phyloP scores from a whole-genome alignment of 2,329 filamentous ascomycete species.

The Aurifilum marmelostoma region DNA sequence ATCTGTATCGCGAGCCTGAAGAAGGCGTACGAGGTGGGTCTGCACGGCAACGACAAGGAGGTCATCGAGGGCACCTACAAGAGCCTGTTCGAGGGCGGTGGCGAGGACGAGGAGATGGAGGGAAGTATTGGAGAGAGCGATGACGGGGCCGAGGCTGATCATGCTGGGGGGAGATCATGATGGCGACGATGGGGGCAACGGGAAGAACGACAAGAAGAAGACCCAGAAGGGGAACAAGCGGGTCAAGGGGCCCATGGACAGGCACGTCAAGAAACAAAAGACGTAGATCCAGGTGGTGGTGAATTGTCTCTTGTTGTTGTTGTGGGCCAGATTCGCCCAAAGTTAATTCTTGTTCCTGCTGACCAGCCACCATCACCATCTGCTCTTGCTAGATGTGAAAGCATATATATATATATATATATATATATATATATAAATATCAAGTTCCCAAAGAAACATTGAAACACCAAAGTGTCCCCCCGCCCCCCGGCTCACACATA shows the following conservation, averaged over 20 bases:
- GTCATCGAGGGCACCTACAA: conserved; percentile 65
- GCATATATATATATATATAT: not conserved
- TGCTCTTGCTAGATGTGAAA: not conserved
- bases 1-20: conserved; percentile 72
- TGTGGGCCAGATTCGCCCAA: too few species aligned
- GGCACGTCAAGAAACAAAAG: conserved; percentile 38
- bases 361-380: not conserved
- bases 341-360: not conserved
- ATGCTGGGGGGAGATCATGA: conserved; percentile 34
- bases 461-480: not conserved
- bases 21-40: conserved; percentile 65
- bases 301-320: not conserved
- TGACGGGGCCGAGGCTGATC: conserved; percentile 40
- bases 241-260: conserved; percentile 39
- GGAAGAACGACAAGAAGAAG: conserved; percentile 25
- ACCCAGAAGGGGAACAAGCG: conserved; percentile 30
- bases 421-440: not conserved
- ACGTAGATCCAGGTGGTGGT: conserved; percentile 5
- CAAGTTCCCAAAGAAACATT: not conserved
- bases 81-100: conserved; percentile 46
- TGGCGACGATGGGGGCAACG: conserved; percentile 28
- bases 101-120: conserved; percentile 45
- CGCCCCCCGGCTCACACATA: not conserved
- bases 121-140: conserved; percentile 40
- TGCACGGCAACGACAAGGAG: conserved; percentile 65